Percentiles rank a stretch among this genome's conserved stretches.
Evolutionary conservation across 306 rosid genomes (phyloP).

Genomic region (Castanopsis chinensis): DNA sequence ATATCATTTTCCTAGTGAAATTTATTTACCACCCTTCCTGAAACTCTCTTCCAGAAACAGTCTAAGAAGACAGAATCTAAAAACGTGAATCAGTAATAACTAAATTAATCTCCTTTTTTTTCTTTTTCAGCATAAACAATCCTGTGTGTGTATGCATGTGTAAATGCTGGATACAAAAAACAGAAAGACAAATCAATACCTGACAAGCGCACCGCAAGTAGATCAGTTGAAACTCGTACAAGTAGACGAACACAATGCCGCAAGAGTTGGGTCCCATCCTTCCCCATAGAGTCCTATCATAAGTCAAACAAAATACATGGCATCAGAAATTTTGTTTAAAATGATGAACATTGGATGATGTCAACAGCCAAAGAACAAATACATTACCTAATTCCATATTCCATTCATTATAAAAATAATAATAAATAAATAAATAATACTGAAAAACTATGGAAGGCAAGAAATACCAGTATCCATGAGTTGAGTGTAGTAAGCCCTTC

Average conservation of each 20-base stretch:
- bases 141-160: neutral
- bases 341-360: constrained; percentile 11
- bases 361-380: constrained; percentile 11
- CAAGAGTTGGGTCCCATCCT: constrained; percentile 96
- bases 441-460: constrained; percentile 9
- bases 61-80: neutral
- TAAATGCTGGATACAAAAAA: neutral
- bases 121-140: neutral
- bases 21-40: neutral
- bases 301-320: constrained; percentile 13
- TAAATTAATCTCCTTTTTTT: neutral
- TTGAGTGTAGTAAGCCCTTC: constrained; percentile 85
- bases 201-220: constrained; percentile 89
- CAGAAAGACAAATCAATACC: constrained; percentile 46
- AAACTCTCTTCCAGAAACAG: neutral
- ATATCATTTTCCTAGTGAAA: neutral
- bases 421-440: constrained; percentile 1
- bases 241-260: constrained; percentile 99
- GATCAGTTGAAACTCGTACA: constrained; percentile 88
- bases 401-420: neutral
- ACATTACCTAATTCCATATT: constrained; percentile 1
- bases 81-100: neutral
- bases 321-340: constrained; percentile 19
- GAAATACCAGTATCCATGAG: constrained; percentile 89
- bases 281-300: constrained; percentile 95